phyloP scores from a whole-genome alignment of 139 green algal genomes.

The Chlamydomonas incerta region DNA sequence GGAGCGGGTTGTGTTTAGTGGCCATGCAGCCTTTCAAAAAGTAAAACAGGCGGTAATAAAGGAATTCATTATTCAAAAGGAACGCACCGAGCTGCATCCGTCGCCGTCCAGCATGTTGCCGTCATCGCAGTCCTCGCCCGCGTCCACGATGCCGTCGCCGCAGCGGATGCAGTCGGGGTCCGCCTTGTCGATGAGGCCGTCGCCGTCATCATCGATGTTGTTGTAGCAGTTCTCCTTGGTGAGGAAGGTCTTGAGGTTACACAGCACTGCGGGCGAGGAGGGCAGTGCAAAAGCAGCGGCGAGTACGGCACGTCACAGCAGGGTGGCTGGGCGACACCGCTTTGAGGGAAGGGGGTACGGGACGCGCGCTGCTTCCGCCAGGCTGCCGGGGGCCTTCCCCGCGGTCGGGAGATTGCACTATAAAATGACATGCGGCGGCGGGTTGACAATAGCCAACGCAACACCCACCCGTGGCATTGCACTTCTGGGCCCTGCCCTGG shows the following conservation, averaged over 20 bases:
- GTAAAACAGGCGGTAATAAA: too few relatives aligned
- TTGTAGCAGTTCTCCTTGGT: constrained; percentile 41
- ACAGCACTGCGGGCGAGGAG: neutral
- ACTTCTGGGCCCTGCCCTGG: constrained; percentile 21
- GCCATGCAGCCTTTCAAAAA: too few relatives aligned
- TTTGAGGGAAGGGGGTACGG: too few relatives aligned
- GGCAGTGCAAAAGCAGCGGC: neutral
- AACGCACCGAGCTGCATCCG: constrained; percentile 7
- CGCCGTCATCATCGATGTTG: constrained; percentile 40
- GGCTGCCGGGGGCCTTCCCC: too few relatives aligned
- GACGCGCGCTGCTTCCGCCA: too few relatives aligned
- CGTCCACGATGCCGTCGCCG: constrained; percentile 34
- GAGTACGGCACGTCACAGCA: too few relatives aligned
- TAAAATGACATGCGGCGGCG: too few relatives aligned
- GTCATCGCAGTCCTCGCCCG: constrained; percentile 46
- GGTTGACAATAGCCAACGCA: too few relatives aligned
- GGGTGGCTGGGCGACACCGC: too few relatives aligned
- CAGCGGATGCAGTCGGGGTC: constrained; percentile 52
- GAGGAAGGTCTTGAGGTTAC: constrained; percentile 29
- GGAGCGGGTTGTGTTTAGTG: too few relatives aligned
- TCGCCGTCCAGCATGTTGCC: constrained; percentile 20
- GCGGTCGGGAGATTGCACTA: too few relatives aligned
- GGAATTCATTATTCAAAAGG: too few relatives aligned
- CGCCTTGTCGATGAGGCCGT: constrained; percentile 29
- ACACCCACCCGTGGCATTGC: constrained; percentile 27